Evolutionary conservation across 1,284 basidiomycete species (phyloP), one percentile per base, ranked within the genome.

Genomic region (Sporisorium iseilematis-ciliati): DNA sequence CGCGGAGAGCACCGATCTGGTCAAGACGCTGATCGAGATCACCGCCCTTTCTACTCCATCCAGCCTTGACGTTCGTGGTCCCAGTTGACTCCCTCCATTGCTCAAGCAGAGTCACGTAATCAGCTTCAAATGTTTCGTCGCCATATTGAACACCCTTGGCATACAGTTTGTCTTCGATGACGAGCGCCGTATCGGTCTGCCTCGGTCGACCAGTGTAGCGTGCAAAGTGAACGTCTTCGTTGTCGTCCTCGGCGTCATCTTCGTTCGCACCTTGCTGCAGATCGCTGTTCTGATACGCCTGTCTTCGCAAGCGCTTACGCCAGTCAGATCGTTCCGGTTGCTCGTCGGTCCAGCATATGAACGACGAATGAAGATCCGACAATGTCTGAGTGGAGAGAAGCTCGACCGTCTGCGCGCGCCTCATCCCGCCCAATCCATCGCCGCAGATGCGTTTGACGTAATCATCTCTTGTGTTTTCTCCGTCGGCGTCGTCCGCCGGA

Each of bases 321-420:
- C 73, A 75, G 7, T 53, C 64, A 6, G 18, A 26, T 10, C 68
- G 64, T 41, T 75, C 73, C 7, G 73, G 73, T 52, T 71, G 73
- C 23, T 68, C 65, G 23, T 75, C 65, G 3, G 73, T 71, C 73
- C 73, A 75, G 51, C 73, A 75, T 21, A 67, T 40, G 26, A 75
- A 58, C 18, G 67, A 65, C 10, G 41, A 35, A 11, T 56, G 57
- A 29, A 75, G 41, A 23, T 57, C 55, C 10, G 42, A 42, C 40
- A 75, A 42, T 3, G 64, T 54, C 31, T 75, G 73, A 4, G 48
- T 46, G 5, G 73, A 75, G 11, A 71, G 67, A 10, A 75, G 49
- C 41, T 71, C 68, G n/a, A 75, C 46, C 4, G 73, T 75, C 42
- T 75, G 67, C 8, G 61, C 42, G 18, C 66, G 63, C 57, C 56